phyloP scores from a whole-genome alignment of 2,329 filamentous ascomycete species.

The Ophiostoma sp. region DNA sequence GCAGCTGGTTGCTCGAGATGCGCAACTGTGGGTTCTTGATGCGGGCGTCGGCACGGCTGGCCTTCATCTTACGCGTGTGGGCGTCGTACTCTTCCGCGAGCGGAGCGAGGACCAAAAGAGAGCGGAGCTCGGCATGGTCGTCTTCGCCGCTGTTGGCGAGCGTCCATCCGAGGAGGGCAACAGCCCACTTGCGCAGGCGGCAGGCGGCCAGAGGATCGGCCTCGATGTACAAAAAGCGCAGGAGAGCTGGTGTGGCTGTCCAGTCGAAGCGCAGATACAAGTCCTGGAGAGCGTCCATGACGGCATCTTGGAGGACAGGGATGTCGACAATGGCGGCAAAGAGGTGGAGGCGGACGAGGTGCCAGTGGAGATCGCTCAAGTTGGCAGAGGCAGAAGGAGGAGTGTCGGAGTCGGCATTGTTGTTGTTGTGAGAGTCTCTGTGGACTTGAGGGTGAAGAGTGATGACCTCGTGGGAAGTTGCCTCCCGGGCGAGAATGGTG shows the following conservation, averaged over 20 bases:
- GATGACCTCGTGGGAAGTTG: conserved; percentile 18
- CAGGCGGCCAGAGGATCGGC: conserved; percentile 52
- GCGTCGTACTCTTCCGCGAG: conserved; percentile 53
- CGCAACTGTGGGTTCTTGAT: conserved; percentile 63
- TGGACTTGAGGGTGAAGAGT: not conserved
- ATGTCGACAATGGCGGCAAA: conserved; percentile 56
- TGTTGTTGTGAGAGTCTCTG: not conserved
- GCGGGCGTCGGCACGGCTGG: conserved; percentile 51
- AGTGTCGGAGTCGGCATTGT: not conserved
- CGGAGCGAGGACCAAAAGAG: conserved; percentile 48
- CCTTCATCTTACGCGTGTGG: conserved; percentile 55
- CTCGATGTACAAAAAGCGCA: conserved; percentile 55
- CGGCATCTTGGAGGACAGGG: conserved; percentile 53
- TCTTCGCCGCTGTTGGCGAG: conserved; percentile 39
- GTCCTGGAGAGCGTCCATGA: conserved; percentile 61
- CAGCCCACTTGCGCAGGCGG: conserved; percentile 59
- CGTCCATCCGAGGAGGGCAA: conserved; percentile 61
- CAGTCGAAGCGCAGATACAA: conserved; percentile 60
- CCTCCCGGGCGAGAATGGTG: conserved; percentile 30
- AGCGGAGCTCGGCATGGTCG: conserved; percentile 35
- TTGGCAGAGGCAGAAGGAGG: conserved; percentile 27
- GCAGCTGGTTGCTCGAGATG: conserved; percentile 56
- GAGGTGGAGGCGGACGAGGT: conserved; percentile 57
- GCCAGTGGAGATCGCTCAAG: conserved; percentile 52
- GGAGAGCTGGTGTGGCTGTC: conserved; percentile 55